phyloP scores from a whole-genome alignment of 2,329 filamentous ascomycete genomes.

The Phialemonium atrogriseum region DNA sequence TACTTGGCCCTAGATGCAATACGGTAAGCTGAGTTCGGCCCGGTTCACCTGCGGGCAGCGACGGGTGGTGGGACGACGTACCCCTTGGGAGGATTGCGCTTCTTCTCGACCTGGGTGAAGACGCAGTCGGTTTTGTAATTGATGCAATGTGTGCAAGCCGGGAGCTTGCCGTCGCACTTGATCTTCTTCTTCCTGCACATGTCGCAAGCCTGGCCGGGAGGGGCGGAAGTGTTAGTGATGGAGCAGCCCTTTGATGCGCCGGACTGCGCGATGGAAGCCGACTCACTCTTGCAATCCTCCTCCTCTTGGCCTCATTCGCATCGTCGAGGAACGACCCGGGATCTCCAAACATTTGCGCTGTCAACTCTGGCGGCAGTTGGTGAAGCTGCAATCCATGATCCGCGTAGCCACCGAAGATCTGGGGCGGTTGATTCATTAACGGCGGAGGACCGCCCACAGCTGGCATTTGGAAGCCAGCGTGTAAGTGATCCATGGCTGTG shows the following conservation, averaged over 20 bases:
- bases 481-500: conserved; percentile 40
- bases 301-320: conserved; percentile 74
- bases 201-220: conserved; percentile 79
- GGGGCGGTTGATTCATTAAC: conserved; percentile 58
- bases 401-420: conserved; percentile 59
- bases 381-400: conserved; percentile 51
- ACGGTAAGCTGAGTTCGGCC: conserved; percentile 4
- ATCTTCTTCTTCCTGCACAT: conserved; percentile 98
- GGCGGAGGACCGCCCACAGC: conserved; percentile 42
- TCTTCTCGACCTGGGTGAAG: conserved; percentile 98
- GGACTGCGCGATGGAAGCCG: not conserved
- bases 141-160: conserved; percentile 88
- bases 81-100: conserved; percentile 95
- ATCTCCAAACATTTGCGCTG: conserved; percentile 49
- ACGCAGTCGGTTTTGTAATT: conserved; percentile 98
- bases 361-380: conserved; percentile 47
- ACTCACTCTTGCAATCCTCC: conserved; percentile 78
- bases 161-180: conserved; percentile 95
- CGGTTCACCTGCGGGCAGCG: conserved; percentile 4
- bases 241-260: conserved; percentile 3
- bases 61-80: conserved; percentile 32
- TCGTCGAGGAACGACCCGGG: conserved; percentile 51
- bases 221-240: conserved; percentile 7
- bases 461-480: conserved; percentile 47
- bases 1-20: conserved; percentile 69